Conservation (phyloP, 148 eudicot species). For the Rhododendron williamsianum region DNA sequence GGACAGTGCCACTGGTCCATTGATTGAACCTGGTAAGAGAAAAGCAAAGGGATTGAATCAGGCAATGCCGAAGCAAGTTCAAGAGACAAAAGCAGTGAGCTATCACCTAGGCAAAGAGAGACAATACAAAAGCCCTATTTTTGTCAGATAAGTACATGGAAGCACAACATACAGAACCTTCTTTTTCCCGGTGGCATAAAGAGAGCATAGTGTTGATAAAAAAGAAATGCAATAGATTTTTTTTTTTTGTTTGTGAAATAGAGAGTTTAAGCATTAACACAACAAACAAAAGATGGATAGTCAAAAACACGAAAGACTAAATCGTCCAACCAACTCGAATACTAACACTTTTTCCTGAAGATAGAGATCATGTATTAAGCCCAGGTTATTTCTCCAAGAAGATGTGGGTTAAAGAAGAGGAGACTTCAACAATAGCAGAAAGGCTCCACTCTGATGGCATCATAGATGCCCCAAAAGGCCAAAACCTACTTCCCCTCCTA, state of each 20-base stretch:
- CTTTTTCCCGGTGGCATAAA: not conserved
- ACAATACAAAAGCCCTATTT: not conserved
- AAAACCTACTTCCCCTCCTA: not conserved
- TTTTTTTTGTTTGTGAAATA: not conserved
- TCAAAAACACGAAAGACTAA: not conserved
- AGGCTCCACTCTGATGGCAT: conserved; percentile 1
- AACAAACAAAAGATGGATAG: not conserved
- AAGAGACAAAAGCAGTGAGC: not conserved
- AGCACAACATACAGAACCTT: not conserved
- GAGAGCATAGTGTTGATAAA: not conserved
- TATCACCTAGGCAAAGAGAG: not conserved
- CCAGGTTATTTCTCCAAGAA: not conserved
- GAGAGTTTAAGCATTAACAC: not conserved
- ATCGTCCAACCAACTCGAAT: not conserved
- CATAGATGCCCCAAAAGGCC: not conserved
- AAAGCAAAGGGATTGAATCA: not conserved
- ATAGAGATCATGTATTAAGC: not conserved
- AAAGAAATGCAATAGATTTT: not conserved
- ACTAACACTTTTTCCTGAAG: not conserved
- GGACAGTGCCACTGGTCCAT: not conserved
- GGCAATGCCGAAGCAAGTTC: not conserved
- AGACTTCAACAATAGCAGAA: not conserved
- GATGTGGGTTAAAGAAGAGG: not conserved
- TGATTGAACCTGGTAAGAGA: not conserved
- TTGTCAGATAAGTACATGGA: not conserved